Evolutionary conservation across 2,329 filamentous ascomycete genomes (phyloP).

Genomic region (Aureobasidium melanogenum): DNA sequence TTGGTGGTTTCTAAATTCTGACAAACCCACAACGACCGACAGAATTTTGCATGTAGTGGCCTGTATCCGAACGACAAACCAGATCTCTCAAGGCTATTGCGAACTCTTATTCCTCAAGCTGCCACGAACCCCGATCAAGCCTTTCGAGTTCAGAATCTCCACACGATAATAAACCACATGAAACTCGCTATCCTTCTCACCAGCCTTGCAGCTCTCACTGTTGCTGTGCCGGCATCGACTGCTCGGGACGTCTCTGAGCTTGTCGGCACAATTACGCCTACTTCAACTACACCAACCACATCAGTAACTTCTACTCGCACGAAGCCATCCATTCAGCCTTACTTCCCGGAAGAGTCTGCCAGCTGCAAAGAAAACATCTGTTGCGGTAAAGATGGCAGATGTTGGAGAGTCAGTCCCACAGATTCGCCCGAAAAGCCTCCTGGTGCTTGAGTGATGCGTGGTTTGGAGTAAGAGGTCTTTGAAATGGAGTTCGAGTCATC

Average conservation of each 20-base stretch:
- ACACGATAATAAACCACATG: neutral
- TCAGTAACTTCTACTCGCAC: slow-evolving; percentile 10
- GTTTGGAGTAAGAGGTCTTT: too few species aligned
- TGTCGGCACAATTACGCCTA: neutral
- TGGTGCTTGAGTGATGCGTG: neutral
- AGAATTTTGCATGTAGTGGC: neutral
- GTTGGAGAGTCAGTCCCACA: neutral
- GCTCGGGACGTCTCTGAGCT: too few species aligned
- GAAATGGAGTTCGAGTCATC: too few species aligned
- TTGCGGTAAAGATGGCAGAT: neutral
- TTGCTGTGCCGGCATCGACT: neutral
- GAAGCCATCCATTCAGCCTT: slow-evolving; percentile 3
- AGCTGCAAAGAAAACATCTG: neutral
- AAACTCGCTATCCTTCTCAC: neutral
- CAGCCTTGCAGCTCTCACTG: neutral
- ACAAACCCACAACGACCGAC: neutral
- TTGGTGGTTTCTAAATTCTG: neutral
- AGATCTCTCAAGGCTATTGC: neutral
- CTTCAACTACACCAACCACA: neutral
- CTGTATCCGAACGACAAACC: neutral
- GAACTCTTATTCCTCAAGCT: neutral
- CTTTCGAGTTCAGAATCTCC: too few species aligned
- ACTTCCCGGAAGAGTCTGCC: neutral
- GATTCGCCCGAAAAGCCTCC: neutral
- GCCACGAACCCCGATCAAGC: neutral